phyloP scores from a whole-genome alignment of 768 basidiomycete genomes.

The Podaxis rugospora region DNA sequence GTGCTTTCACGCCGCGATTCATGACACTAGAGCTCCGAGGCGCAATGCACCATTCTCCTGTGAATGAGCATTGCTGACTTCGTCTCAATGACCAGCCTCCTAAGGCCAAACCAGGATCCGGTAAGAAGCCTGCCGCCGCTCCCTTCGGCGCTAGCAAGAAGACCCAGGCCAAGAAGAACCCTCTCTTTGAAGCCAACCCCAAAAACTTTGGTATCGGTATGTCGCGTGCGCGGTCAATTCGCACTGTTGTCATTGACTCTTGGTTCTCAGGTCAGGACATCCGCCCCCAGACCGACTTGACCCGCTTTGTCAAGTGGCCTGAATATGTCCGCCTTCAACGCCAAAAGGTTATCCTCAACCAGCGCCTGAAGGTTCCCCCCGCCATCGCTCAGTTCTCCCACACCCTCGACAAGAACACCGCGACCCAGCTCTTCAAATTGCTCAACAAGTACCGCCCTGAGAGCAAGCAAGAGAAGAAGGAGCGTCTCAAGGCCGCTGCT shows the following conservation, averaged over 20 bases:
- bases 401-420: slow-evolving; percentile 99
- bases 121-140: slow-evolving; percentile 83
- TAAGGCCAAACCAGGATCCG: slow-evolving; percentile 64
- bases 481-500: slow-evolving; percentile 76
- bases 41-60: slow-evolving; percentile 28
- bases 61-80: slow-evolving; percentile 39
- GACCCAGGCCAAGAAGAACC: slow-evolving; percentile 83
- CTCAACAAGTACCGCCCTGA: slow-evolving; percentile 97
- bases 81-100: slow-evolving; percentile 95
- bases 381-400: slow-evolving; percentile 97
- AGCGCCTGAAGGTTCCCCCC: slow-evolving; percentile 97
- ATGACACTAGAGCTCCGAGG: slow-evolving; percentile 56
- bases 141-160: slow-evolving; percentile 78
- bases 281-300: slow-evolving; percentile 83
- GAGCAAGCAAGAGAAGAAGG: slow-evolving; percentile 96
- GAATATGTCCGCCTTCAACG: slow-evolving; percentile 97
- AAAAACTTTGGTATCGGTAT: slow-evolving; percentile 95
- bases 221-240: slow-evolving; percentile 18
- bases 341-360: slow-evolving; percentile 96
- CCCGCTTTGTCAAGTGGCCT: slow-evolving; percentile 99
- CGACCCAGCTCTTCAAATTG: slow-evolving; percentile 96
- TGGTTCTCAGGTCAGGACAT: slow-evolving; percentile 80
- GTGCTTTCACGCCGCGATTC: slow-evolving; percentile 14
- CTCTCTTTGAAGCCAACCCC: slow-evolving; percentile 86
- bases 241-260: neutral